Base-by-base conservation (phyloP, 768 basidiomycete species). In the Porpolomopsis calyptriformis region DNA sequence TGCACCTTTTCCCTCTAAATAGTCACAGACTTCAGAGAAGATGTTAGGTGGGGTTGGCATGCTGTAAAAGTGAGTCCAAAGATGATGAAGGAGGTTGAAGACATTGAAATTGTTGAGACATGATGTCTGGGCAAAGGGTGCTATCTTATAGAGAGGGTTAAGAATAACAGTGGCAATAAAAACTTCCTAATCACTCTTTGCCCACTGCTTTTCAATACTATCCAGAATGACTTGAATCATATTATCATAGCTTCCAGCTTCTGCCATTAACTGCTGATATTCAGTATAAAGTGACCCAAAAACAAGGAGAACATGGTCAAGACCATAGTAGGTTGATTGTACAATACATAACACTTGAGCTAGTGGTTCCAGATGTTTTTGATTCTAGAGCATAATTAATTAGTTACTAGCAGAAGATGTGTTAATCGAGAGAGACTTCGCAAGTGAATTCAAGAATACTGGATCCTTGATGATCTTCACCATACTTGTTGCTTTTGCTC, bases 101-200 rank as follows among this genome's bases (percentile, higher is more conserved):
- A 54, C 49, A 7, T 46, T 50, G 25, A 49, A 51, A 45, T 49
- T 3, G 4, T 43, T 55, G 34, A 48, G 44, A 35, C 55, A 51
- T 24, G 43, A 39, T 3, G 27, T 23, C 10, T 20, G 34, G 3
- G 42, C 18, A 46, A 63, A 57, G 19, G 57, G 53, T 11, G 10
- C 10, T 0, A 10, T 38, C 37, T 53, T 42, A 43, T 53, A 55
- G 24, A 59, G 49, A 2, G 58, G 61, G 47, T 64, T 60, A 9
- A 60, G 37, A 35, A 66, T 55, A 7, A 61, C 48, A 7, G 61
- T 52, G 6, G 57, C 53, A 45, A 66, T 57, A 39, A 61, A 63
- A 1, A 59, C 45, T 29, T 61, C 61, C 47, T 64, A 59, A 43
- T 66, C 61, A 34, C 49, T 25, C 33, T 58, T 55, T 22, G 34